phyloP scores from a whole-genome alignment of 2,329 filamentous ascomycete genomes.

The Scedosporium dehoogii region DNA sequence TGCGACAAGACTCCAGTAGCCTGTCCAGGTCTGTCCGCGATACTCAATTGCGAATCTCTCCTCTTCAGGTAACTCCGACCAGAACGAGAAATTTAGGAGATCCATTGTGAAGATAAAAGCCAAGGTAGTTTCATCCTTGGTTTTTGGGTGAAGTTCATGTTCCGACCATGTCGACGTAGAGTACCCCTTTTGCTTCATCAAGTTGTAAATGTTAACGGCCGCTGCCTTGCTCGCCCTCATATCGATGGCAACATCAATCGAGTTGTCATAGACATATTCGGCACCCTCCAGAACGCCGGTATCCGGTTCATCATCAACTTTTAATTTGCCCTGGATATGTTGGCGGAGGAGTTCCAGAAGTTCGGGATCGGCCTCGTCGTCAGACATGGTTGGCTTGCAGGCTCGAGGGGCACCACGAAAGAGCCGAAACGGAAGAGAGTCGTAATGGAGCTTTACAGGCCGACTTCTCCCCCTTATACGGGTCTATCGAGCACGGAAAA shows the following conservation, averaged over 20 bases:
- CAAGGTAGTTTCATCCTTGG: conserved; percentile 68
- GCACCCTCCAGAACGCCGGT: conserved; percentile 76
- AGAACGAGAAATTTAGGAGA: conserved; percentile 92
- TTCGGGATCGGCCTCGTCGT: conserved; percentile 84
- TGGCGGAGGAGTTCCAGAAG: conserved; percentile 77
- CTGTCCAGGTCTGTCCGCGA: conserved; percentile 72
- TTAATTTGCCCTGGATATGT: conserved; percentile 55
- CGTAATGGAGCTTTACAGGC: neutral
- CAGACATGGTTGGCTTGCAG: conserved; percentile 55
- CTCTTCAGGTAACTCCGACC: conserved; percentile 62
- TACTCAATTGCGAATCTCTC: conserved; percentile 80
- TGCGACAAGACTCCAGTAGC: conserved; percentile 91
- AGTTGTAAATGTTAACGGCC: conserved; percentile 64
- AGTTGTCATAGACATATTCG: conserved; percentile 82
- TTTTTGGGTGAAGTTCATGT: conserved; percentile 81
- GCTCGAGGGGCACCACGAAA: neutral
- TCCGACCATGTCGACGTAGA: conserved; percentile 78
- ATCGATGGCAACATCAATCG: conserved; percentile 84
- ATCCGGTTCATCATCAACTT: conserved; percentile 51
- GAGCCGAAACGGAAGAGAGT: neutral
- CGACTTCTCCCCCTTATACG: neutral
- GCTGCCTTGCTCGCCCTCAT: conserved; percentile 75
- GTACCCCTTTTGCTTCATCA: conserved; percentile 78
- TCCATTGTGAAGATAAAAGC: conserved; percentile 98
- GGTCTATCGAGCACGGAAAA: neutral